Base-by-base conservation (phyloP, 495 filamentous ascomycete genomes). In the Recurvomyces mirabilis region DNA sequence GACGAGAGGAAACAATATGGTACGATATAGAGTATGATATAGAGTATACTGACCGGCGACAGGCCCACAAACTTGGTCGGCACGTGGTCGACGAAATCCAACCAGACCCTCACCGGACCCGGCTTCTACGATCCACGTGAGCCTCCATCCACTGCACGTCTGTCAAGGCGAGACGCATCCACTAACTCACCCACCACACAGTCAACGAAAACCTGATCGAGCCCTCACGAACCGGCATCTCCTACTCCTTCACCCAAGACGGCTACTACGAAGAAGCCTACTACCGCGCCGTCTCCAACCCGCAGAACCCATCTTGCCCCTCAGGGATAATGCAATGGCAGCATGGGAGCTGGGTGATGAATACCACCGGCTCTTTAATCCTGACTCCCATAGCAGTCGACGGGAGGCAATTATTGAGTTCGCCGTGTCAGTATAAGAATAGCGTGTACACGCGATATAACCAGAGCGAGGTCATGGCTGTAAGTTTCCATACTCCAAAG, bases 1-100 rank as follows among this genome's bases (percentile, higher is more conserved):
- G n/a, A n/a, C n/a, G n/a, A n/a, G n/a, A n/a, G n/a, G n/a, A n/a
- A n/a, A n/a, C n/a, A n/a, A n/a, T n/a, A n/a, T n/a, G n/a, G n/a
- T n/a, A n/a, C n/a, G n/a, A n/a, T n/a, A n/a, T n/a, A n/a, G n/a
- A n/a, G n/a, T n/a, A n/a, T n/a, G n/a, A n/a, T n/a, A n/a, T n/a
- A n/a, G n/a, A n/a, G n/a, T n/a, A n/a, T n/a, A n/a, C n/a, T n/a
- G n/a, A n/a, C n/a, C n/a, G n/a, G n/a, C n/a, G n/a, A n/a, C n/a
- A 31, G 39, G 39, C 28, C 24, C 4, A 19, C 30, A 5, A 36
- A 77, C 42, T 64, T 86, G 23, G 70, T 75, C 18, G 83, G 83
- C 36, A 87, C 83, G 42, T 88, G 83, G 83, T 75, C 78, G 5
- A 80, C 77, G 20, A 88, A 87, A 63, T 82, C 79, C 29, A 72